Percentiles rank a stretch among this genome's conserved stretches.
Evolutionary conservation across 495 filamentous ascomycete species (phyloP).

Genomic region (Neurospora tetraspora): DNA sequence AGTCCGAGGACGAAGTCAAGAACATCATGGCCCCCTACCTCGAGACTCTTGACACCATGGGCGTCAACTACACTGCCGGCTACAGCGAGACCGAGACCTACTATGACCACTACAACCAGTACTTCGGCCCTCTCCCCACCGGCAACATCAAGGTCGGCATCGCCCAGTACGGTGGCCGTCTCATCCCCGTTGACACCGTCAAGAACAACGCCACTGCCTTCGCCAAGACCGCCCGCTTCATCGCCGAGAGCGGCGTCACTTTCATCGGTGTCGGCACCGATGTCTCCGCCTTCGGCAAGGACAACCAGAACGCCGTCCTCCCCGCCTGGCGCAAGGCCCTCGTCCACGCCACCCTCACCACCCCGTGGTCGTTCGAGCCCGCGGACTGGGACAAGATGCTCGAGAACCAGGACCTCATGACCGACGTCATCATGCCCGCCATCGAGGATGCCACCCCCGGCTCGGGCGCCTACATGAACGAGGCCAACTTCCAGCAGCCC

Average conservation of each 20-base stretch:
- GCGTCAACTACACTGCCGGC: constrained; percentile 16
- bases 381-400: constrained; percentile 13
- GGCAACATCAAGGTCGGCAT: constrained; percentile 35
- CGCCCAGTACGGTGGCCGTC: constrained; percentile 48
- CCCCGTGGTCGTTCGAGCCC: constrained; percentile 17
- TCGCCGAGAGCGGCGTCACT: constrained; percentile 31
- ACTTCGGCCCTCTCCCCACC: constrained; percentile 31
- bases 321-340: constrained; percentile 30
- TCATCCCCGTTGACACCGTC: constrained; percentile 46
- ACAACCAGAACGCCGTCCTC: constrained; percentile 40
- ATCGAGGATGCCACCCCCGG: constrained; percentile 28
- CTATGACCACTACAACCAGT: constrained; percentile 35
- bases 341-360: constrained; percentile 16
- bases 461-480: constrained; percentile 38
- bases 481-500: constrained; percentile 37
- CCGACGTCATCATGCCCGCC: constrained; percentile 20
- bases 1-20: constrained; percentile 24
- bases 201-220: constrained; percentile 19
- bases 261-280: constrained; percentile 28
- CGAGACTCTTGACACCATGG: constrained; percentile 20
- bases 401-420: constrained; percentile 20
- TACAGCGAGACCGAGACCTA: constrained; percentile 30
- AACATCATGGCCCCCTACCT: constrained; percentile 25
- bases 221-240: constrained; percentile 28
- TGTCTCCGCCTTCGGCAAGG: constrained; percentile 16